Evolutionary conservation across 129 eudicot species (phyloP), one percentile per base, ranked within the genome.

Genomic region (Flaveria sonorensis): DNA sequence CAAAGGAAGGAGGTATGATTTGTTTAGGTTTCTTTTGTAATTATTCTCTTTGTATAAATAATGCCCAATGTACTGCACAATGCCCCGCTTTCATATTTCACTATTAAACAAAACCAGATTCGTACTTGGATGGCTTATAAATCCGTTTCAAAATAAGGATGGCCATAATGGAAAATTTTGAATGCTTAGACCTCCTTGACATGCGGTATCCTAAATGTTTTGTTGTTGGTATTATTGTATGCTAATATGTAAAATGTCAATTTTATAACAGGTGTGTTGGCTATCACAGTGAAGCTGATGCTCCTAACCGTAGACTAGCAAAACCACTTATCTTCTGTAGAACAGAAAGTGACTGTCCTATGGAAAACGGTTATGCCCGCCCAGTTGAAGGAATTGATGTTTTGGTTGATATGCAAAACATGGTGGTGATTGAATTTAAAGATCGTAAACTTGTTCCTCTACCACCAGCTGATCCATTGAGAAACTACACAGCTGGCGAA

Each of bases 381-480:
- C 96, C 96, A 42, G 96, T 90, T 42, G 96, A 90, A 84, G 96
- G 96, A 75, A 90, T 90, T 14, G 85, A 90, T 80, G 89, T 90
- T 42, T 77, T 90, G 63, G 96, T 90, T 66, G 96, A 90, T 75
- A 86, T 90, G 96, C 96, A 88, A 73, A 87, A 90, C 69, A 90
- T 88, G 92, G 89, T 81, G 71, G 90, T 90, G 78, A 79, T 90
- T 13, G 96, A 90, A 82, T 90, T 90, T 82, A 87, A 85, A 74
- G 96, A 90, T 85, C 85, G 96, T 28, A 90, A 88, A 80, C 85
- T 90, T 80, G 90, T 90, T 79, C 96, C 96, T 24, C 82, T 90
- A 46, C 96, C 96, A 14, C 96, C 92, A 45, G 92, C 90, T 42
- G 96, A 90, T 82, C 92, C 92, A n/a, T 82, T 90, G 77, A 84